Conservation (phyloP, 768 basidiomycete species). For the Pholiota conissans region DNA sequence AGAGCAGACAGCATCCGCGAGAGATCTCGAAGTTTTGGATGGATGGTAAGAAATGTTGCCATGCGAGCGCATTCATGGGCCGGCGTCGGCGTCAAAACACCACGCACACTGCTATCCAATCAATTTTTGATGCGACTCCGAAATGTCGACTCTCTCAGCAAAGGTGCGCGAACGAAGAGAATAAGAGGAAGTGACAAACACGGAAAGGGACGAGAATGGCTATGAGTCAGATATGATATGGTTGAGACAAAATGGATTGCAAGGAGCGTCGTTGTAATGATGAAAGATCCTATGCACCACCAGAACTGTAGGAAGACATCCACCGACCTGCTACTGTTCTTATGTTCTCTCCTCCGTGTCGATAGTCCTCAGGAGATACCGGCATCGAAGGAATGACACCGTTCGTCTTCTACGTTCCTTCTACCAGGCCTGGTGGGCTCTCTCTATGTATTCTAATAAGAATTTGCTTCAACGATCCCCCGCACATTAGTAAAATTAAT, state of each 20-base stretch:
- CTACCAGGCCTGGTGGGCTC: too few relatives aligned
- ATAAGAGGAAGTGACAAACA: conserved; percentile 62
- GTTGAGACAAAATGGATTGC: conserved; percentile 33
- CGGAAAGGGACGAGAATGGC: conserved; percentile 55
- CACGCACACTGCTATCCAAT: conserved; percentile 86
- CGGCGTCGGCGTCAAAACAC: conserved; percentile 74
- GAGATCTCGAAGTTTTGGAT: conserved; percentile 42
- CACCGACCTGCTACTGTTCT: conserved; percentile 14
- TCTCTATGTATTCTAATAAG: too few relatives aligned
- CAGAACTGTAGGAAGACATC: conserved; percentile 6
- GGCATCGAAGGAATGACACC: conserved; percentile 17
- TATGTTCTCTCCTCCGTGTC: conserved; percentile 20
- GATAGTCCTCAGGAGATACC: conserved; percentile 22
- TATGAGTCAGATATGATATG: conserved; percentile 52
- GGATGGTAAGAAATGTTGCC: conserved; percentile 45
- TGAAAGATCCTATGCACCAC: not conserved
- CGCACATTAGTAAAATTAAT: too few relatives aligned
- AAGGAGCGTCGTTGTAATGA: conserved; percentile 2
- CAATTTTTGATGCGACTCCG: conserved; percentile 64
- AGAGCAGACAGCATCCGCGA: conserved; percentile 42
- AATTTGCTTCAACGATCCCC: too few relatives aligned
- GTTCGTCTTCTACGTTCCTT: conserved; percentile 15
- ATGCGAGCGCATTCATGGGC: conserved; percentile 69
- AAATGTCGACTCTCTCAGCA: conserved; percentile 64
- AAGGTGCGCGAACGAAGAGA: conserved; percentile 46